phyloP scores from a whole-genome alignment of 208 protist species.

The Crithidia acanthocephali region DNA sequence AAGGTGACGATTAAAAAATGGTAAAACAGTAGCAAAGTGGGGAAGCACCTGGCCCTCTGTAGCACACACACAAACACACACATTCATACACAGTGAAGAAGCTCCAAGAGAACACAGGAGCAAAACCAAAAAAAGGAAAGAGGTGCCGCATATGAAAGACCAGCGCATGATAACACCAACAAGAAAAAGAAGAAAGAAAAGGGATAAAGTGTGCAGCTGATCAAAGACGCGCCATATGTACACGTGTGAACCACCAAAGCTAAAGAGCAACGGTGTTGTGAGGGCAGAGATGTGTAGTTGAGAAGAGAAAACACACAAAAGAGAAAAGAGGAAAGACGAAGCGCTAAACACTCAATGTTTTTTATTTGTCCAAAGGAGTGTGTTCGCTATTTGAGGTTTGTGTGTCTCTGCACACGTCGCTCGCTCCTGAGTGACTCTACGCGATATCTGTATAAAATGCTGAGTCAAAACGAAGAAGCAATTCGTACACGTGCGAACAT shows the following conservation, averaged over 20 bases:
- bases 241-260: background rate
- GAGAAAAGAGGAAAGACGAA: slow-evolving; percentile 20
- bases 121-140: background rate
- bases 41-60: too few species aligned
- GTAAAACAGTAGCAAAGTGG: too few species aligned
- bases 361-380: too few species aligned
- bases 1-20: too few species aligned
- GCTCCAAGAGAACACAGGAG: background rate
- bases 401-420: too few species aligned
- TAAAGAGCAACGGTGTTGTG: background rate
- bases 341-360: slow-evolving; percentile 14
- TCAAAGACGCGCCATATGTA: background rate
- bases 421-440: too few species aligned
- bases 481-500: background rate
- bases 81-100: background rate
- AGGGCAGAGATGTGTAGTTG: background rate
- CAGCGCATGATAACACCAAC: background rate
- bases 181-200: background rate
- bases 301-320: slow-evolving; percentile 4
- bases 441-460: too few species aligned
- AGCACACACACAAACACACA: background rate
- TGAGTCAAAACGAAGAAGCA: slow-evolving; percentile 1
- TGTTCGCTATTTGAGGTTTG: too few species aligned
- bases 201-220: background rate
- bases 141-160: background rate